phyloP scores from a whole-genome alignment of 768 basidiomycete species.

The Rhodotorula diobovata region DNA sequence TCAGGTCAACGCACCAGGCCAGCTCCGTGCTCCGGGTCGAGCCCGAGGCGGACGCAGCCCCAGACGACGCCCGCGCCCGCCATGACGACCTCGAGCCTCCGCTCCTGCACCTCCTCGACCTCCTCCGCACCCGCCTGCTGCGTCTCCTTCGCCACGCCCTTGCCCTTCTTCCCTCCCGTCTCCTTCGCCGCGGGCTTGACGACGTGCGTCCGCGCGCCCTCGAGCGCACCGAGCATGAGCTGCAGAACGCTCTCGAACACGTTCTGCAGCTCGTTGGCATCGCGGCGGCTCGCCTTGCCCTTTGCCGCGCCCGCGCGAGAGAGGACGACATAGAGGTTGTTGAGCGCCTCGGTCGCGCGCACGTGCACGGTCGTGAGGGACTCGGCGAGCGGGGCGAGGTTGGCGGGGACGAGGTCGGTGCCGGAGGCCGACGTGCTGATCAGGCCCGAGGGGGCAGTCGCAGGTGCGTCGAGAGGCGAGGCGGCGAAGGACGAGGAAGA shows the following conservation, averaged over 20 bases:
- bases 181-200: neutral
- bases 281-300: conserved; percentile 15
- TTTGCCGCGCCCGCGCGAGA: conserved; percentile 33
- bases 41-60: conserved; percentile 39
- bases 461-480: conserved; percentile 12
- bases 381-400: conserved; percentile 22
- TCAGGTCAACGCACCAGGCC: conserved; percentile 12
- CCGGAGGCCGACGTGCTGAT: conserved; percentile 8
- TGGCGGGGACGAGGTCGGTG: conserved; percentile 1
- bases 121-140: conserved; percentile 23
- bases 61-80: conserved; percentile 45
- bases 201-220: neutral
- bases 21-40: conserved; percentile 23
- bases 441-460: conserved; percentile 9
- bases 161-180: conserved; percentile 29
- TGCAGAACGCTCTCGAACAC: conserved; percentile 26
- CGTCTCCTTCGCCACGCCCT: conserved; percentile 31
- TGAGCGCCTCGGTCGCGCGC: conserved; percentile 51
- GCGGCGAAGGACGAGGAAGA: conserved; percentile 15
- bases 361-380: conserved; percentile 49
- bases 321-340: conserved; percentile 51
- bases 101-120: conserved; percentile 42
- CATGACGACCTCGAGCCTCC: conserved; percentile 45
- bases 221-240: conserved; percentile 16
- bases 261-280: conserved; percentile 16